Percentiles rank a stretch among this genome's conserved stretches.
Evolutionary conservation across 306 rosid genomes (phyloP).

Genomic region (Begonia peltatifolia): DNA sequence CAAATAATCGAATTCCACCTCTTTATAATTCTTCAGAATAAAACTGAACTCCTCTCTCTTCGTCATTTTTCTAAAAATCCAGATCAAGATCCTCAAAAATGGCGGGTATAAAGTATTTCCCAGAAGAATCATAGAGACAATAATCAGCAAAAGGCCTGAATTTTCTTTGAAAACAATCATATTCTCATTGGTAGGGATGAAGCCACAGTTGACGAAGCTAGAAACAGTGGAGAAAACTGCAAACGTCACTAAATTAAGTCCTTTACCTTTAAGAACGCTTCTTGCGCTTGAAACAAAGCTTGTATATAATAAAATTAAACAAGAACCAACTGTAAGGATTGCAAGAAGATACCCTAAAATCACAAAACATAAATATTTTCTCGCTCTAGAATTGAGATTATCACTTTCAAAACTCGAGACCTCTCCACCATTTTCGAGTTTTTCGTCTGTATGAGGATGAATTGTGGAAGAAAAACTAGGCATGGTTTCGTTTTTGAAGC

Average conservation of each 20-base stretch:
- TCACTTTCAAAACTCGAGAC: background rate
- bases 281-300: constrained; percentile 18
- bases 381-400: constrained; percentile 11
- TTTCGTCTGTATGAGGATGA: no score
- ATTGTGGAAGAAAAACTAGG: no score
- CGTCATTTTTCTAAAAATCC: constrained; percentile 23
- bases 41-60: constrained; percentile 19
- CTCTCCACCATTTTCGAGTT: no score
- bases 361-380: constrained; percentile 24
- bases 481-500: no score
- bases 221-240: constrained; percentile 39
- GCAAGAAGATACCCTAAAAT: constrained; percentile 24
- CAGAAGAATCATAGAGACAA: constrained; percentile 32
- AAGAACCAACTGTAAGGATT: constrained; percentile 18
- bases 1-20: constrained; percentile 32
- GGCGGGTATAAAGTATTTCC: constrained; percentile 53
- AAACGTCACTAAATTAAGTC: constrained; percentile 20
- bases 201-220: constrained; percentile 52
- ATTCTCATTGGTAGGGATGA: constrained; percentile 65
- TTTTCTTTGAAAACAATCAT: constrained; percentile 37
- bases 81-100: constrained; percentile 20
- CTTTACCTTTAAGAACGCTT: constrained; percentile 17
- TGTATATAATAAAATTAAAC: constrained; percentile 20
- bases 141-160: constrained; percentile 33
- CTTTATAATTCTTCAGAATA: constrained; percentile 14